phyloP scores from a whole-genome alignment of 768 basidiomycete species.

The Boletus reticulatus region DNA sequence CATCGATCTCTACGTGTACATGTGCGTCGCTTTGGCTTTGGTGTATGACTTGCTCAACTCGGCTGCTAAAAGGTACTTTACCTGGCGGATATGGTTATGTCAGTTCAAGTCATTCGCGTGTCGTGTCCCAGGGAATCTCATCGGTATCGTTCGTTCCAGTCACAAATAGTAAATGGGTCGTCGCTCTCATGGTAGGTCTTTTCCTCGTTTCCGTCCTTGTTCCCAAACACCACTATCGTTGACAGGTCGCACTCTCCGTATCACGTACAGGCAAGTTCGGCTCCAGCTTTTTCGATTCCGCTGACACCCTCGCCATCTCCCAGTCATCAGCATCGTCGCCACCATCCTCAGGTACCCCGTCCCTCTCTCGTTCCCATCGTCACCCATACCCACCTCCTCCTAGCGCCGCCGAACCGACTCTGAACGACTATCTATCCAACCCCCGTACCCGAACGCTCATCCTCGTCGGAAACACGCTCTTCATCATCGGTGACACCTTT shows the following conservation, averaged over 20 bases:
- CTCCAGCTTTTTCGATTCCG: background rate
- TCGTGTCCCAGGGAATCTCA: conserved; percentile 3
- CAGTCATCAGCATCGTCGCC: conserved; percentile 17
- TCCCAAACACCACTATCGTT: background rate
- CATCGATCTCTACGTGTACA: conserved; percentile 28
- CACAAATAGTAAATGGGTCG: conserved; percentile 12
- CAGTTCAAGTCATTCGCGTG: background rate
- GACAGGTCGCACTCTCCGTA: conserved; percentile 14
- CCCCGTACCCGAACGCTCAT: conserved; percentile 1
- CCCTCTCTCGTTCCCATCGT: background rate
- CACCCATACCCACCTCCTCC: background rate
- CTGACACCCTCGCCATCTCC: background rate
- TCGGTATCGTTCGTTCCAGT: conserved; percentile 6
- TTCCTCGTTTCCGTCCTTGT: background rate
- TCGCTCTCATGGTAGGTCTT: conserved; percentile 18
- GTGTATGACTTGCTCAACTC: background rate
- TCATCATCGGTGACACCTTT: conserved; percentile 24
- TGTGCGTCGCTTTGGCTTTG: conserved; percentile 8
- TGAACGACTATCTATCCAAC: background rate
- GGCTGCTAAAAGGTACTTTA: conserved; percentile 22
- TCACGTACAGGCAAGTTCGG: conserved; percentile 20
- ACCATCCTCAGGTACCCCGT: conserved; percentile 18
- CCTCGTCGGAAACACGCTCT: conserved; percentile 22
- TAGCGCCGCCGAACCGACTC: conserved; percentile 6
- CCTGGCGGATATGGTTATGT: conserved; percentile 31